phyloP scores from a whole-genome alignment of 192 early-diverging fungal species.

The Phlyctochytrium arcticum region DNA sequence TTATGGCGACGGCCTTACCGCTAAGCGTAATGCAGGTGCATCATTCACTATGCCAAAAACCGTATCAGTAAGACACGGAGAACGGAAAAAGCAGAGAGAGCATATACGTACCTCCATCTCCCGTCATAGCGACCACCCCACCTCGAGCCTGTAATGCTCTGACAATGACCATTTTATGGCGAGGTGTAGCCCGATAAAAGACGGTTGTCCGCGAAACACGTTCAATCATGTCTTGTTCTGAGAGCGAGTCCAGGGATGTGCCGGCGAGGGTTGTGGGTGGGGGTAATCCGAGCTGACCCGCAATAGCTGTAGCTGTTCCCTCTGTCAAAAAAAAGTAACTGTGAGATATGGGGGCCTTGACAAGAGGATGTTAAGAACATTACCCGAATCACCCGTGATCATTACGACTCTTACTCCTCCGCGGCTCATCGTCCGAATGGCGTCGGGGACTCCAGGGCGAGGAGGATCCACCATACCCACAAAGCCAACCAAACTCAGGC shows the following conservation, averaged over 20 bases:
- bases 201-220: constrained; percentile 43
- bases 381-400: constrained; percentile 93
- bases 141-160: constrained; percentile 81
- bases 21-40: constrained; percentile 86
- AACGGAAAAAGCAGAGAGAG: neutral
- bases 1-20: constrained; percentile 26
- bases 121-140: constrained; percentile 91
- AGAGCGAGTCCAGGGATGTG: constrained; percentile 35
- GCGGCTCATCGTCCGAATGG: constrained; percentile 64
- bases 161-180: constrained; percentile 92
- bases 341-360: neutral
- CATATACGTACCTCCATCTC: constrained; percentile 69
- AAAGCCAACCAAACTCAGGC: constrained; percentile 75
- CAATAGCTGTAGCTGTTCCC: constrained; percentile 87
- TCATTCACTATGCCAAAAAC: constrained; percentile 67
- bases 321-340: constrained; percentile 34
- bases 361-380: neutral
- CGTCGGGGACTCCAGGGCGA: constrained; percentile 66
- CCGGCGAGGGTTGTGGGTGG: constrained; percentile 39
- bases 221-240: constrained; percentile 31
- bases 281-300: constrained; percentile 79
- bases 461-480: constrained; percentile 94
- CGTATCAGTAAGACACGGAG: neutral
- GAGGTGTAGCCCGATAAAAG: constrained; percentile 68
- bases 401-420: constrained; percentile 91